phyloP scores from a whole-genome alignment of 192 early-diverging fungal species.

The Chytriomyces sp. region DNA sequence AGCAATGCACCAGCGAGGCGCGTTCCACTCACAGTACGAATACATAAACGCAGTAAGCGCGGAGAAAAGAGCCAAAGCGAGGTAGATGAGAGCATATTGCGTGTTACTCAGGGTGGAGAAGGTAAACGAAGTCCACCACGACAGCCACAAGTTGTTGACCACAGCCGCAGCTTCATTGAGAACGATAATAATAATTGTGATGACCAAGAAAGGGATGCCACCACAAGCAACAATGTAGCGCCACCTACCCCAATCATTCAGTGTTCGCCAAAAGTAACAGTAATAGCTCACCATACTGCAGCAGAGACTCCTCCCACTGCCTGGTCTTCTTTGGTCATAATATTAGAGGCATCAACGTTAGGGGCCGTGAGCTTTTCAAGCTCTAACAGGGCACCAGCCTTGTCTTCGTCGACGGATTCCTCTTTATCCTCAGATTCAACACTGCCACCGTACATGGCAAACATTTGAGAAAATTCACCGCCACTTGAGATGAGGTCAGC shows the following conservation, averaged over 20 bases:
- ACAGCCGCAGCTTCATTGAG: slow-evolving; percentile 59
- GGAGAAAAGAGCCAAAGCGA: slow-evolving; percentile 62
- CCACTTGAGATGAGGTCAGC: slow-evolving; percentile 58
- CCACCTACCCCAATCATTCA: too few relatives aligned
- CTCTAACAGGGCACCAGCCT: not conserved
- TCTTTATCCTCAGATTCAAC: not conserved
- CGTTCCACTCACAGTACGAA: too few relatives aligned
- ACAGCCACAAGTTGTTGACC: slow-evolving; percentile 67
- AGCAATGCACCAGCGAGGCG: too few relatives aligned
- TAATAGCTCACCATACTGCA: slow-evolving; percentile 73
- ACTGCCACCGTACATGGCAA: slow-evolving; percentile 25
- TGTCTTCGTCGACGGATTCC: not conserved
- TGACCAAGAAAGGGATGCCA: slow-evolving; percentile 46
- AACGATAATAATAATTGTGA: slow-evolving; percentile 48
- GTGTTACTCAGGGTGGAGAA: slow-evolving; percentile 32
- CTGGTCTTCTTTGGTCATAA: slow-evolving; percentile 82
- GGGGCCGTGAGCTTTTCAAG: not conserved
- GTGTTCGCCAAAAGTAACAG: slow-evolving; percentile 11
- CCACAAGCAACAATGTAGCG: slow-evolving; percentile 70
- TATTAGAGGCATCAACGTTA: not conserved
- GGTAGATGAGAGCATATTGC: slow-evolving; percentile 69
- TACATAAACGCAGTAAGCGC: slow-evolving; percentile 54
- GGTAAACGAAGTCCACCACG: slow-evolving; percentile 60
- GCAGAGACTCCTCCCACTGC: slow-evolving; percentile 74
- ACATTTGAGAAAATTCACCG: slow-evolving; percentile 62